Evolutionary conservation across 2,329 filamentous ascomycete genomes (phyloP), one percentile per base, ranked within the genome.

Genomic region (Arthrobotrys megalospora): DNA sequence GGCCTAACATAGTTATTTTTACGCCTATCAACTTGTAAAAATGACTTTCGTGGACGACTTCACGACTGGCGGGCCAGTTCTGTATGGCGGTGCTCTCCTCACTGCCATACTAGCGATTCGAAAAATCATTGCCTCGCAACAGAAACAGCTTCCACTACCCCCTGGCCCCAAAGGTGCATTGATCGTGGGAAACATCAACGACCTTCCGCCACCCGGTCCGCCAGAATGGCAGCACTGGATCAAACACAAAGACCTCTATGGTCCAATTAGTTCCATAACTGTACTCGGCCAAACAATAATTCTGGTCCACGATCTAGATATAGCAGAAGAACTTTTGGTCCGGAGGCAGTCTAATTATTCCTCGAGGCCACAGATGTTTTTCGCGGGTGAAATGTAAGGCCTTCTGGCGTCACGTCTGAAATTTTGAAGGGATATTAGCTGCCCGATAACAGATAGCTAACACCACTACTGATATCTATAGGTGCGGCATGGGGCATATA

Each of bases 201-300:
- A 76, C 24, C 65, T 76, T 6, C 72, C 72, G 6, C 55, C 64
- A n/a, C 63, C 73, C 0, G 84, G 83, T 0, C 79, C 75, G 5
- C 82, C 81, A 3, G 85, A 86, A 73, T 85, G 83, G 75, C 79
- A 83, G 53, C 85, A 86, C 67, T 87, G 85, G 85, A 62, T 84
- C 34, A 83, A 84, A 72, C 83, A 85, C 72, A 86, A 85, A 65
- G 83, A 85, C 5, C 50, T 80, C 0, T 85, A 86, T 47, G 85
- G 85, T 36, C 81, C 82, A 1, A 77, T 84, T 34, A 82, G 85
- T 71, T 86, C 85, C 3, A 76, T 87, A 3, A 86, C 83, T 0
- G 82, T 84, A 12, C 77, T 87, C 32, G 85, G 86, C 0, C 83
- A 85, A 47, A 85, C 85, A 0, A 81, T 86, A 3, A 80, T 87